Evolutionary conservation across 441 rosid species (phyloP).

Genomic region (Pelargonium australe): DNA sequence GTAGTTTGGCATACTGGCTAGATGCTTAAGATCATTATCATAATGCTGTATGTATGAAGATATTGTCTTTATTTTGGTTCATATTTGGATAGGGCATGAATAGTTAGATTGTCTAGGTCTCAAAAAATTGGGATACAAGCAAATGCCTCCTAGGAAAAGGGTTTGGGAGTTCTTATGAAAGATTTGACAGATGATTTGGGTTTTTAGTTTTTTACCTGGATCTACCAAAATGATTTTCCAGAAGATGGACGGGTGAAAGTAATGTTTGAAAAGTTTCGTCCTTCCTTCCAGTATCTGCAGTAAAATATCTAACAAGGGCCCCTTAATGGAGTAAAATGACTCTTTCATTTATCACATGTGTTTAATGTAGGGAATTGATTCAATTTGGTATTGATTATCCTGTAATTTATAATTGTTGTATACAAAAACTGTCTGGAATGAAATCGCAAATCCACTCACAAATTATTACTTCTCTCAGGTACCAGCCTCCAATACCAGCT

Average conservation of each 20-base stretch:
- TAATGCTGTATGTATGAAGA: neutral
- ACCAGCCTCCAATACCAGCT: conserved; percentile 37
- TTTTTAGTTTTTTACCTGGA: neutral
- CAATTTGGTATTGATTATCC: neutral
- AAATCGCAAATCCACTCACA: neutral
- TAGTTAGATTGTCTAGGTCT: neutral
- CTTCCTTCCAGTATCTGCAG: neutral
- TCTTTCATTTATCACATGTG: neutral
- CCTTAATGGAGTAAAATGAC: neutral
- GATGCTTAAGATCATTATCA: neutral
- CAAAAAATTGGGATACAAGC: neutral
- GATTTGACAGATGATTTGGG: neutral
- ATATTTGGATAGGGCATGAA: neutral
- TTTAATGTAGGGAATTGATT: neutral
- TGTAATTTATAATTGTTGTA: neutral
- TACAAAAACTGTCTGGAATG: neutral
- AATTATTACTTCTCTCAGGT: conserved; percentile 20
- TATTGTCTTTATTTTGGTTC: neutral
- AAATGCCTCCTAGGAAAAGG: neutral
- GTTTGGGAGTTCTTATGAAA: neutral
- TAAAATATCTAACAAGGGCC: neutral
- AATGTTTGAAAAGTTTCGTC: neutral
- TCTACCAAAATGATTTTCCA: neutral
- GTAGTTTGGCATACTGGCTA: neutral
- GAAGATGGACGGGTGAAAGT: neutral